Evolutionary conservation across 2,329 filamentous ascomycete genomes (phyloP).

Genomic region (Didymella pinodella): DNA sequence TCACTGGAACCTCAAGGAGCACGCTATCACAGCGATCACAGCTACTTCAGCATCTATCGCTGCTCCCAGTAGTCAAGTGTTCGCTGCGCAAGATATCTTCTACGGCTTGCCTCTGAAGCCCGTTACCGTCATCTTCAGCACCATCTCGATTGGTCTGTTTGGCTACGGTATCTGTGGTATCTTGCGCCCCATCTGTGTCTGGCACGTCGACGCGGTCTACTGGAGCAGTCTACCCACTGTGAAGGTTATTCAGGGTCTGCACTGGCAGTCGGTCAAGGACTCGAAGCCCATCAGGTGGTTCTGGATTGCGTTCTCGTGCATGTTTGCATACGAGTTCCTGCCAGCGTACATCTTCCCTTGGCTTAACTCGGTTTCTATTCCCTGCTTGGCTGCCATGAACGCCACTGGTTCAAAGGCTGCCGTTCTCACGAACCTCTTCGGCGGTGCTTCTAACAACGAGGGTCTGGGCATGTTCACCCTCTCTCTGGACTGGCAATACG

Average conservation of each 20-base stretch:
- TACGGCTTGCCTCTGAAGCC: conserved; percentile 22
- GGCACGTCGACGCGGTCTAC: conserved; percentile 29
- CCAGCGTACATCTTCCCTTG: conserved; percentile 31
- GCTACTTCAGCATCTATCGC: conserved; percentile 28
- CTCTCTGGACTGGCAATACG: conserved; percentile 30
- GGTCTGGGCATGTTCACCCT: conserved; percentile 23
- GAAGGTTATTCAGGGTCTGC: conserved; percentile 28
- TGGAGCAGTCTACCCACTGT: conserved; percentile 29
- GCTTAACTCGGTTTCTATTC: conserved; percentile 29
- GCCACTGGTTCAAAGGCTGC: conserved; percentile 25
- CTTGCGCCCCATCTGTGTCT: conserved; percentile 26
- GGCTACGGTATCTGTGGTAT: conserved; percentile 28
- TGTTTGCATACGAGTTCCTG: conserved; percentile 28
- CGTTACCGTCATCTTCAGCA: conserved; percentile 26
- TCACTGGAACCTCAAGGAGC: conserved; percentile 25
- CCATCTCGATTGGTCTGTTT: conserved; percentile 27
- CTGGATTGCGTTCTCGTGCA: conserved; percentile 28
- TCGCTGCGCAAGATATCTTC: conserved; percentile 27
- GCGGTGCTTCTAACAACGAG: conserved; percentile 26
- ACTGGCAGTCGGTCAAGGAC: conserved; percentile 27
- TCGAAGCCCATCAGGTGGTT: conserved; percentile 28
- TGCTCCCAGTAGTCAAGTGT: conserved; percentile 26
- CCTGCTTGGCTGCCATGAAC: conserved; percentile 26
- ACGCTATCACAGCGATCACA: conserved; percentile 26
- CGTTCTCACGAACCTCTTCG: conserved; percentile 26